Evolutionary conservation across 176 grass and related monocot species (phyloP).

Genomic region (Musa beccarii): DNA sequence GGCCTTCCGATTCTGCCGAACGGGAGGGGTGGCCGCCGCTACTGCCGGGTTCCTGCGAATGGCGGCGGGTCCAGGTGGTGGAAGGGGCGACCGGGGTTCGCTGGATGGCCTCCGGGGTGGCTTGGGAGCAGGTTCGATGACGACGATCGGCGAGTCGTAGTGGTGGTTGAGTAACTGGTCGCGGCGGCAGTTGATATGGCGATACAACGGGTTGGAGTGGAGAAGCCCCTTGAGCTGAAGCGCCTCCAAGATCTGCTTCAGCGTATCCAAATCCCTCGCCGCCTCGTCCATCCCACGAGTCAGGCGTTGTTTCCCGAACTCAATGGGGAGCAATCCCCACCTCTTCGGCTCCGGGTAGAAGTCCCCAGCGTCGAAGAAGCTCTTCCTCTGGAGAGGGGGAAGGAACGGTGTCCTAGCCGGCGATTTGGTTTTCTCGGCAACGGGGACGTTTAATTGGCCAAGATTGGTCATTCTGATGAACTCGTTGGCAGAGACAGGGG

Average conservation of each 20-base stretch:
- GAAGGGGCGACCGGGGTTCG: background rate
- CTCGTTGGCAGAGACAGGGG: background rate
- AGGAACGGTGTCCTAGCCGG: background rate
- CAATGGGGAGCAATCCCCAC: conserved; percentile 14
- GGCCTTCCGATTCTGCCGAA: background rate
- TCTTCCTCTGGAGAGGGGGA: conserved; percentile 20
- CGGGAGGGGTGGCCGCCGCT: background rate
- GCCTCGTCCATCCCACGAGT: conserved; percentile 34
- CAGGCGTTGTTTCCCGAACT: conserved; percentile 27
- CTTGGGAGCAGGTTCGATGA: conserved; percentile 13
- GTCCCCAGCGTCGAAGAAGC: conserved; percentile 24
- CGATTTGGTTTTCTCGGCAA: background rate
- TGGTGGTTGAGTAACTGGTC: conserved; percentile 1
- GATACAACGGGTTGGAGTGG: conserved; percentile 14
- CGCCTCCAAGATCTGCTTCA: conserved; percentile 85
- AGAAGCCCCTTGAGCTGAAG: conserved; percentile 89
- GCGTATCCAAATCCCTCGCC: conserved; percentile 54
- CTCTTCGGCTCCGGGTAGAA: conserved; percentile 35
- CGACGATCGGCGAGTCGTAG: conserved; percentile 31
- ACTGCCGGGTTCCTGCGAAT: background rate
- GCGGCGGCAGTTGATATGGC: conserved; percentile 6
- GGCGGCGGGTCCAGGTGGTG: background rate
- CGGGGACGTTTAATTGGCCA: background rate
- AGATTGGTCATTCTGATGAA: background rate
- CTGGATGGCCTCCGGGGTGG: background rate